Evolutionary conservation across 208 protist genomes (phyloP), one percentile per base, ranked within the genome.

Genomic region (Porcisia hertigi): DNA sequence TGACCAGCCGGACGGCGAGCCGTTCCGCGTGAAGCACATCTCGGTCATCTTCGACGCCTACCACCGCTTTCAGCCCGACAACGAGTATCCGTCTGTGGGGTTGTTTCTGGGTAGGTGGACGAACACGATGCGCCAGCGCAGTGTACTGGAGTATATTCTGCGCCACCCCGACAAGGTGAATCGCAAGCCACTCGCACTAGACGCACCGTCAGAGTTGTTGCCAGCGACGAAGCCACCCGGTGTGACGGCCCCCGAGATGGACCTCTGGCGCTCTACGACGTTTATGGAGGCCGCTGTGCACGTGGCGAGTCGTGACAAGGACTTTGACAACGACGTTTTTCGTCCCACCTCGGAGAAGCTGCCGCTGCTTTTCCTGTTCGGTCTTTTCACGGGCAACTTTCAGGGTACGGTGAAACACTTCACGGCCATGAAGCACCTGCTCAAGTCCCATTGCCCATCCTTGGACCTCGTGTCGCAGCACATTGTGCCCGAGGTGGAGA

Each of bases 21-120:
- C 88, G n/a, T 94, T 95, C 75, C 71, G 82, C 57, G 71, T 79
- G 54, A 94, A 94, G 77, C 88, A 91, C 81, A 91, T 97, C 72
- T 87, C 87, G 55, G 89, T 95, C 75, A 89, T 97, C 59, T 93
- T 95, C 70, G 92, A 95, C 52, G 89, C 92, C 41, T 97, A 97
- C 74, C 82, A 92, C 80, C 88, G 88, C 76, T 94, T 93, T 81
- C 94, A 92, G 70, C 66, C 79, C 25, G 86, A 82, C 20, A 80
- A 75, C 69, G 84, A 91, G 73, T 95, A 94, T 80, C 93, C 91
- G n/a, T 82, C 91, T 11, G 75, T 94, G 9, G 71, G 36, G n/a
- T 77, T 94, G 47, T 97, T 97, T 57, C 88, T 97, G 39, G 89
- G 91, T 41, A 81, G 91, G 20, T 97, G 93, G 91, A 84, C 45